Percentiles rank a stretch among this genome's conserved stretches.
Evolutionary conservation across 2,329 filamentous ascomycete species (phyloP).

Genomic region (Diaporthe vaccinii): DNA sequence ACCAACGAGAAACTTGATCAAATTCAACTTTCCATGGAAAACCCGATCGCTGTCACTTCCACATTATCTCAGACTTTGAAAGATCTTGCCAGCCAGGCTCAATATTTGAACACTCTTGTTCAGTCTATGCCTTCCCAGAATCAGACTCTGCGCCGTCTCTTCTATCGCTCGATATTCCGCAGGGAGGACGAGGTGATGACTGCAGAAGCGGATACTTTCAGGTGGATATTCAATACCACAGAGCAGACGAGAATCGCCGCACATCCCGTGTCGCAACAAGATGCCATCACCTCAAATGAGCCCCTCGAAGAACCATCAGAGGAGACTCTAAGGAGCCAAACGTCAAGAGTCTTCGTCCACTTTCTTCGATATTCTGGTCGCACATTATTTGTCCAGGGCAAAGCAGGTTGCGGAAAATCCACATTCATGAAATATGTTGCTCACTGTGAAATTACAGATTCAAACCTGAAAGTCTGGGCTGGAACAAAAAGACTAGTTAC

Average conservation of each 20-base stretch:
- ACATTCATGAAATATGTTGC: slow-evolving; percentile 37
- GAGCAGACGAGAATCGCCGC: neutral
- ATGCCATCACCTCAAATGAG: neutral
- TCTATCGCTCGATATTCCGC: slow-evolving; percentile 22
- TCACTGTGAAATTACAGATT: neutral
- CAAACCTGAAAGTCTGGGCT: slow-evolving; percentile 25
- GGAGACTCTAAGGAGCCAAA: neutral
- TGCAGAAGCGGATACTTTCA: slow-evolving; percentile 43
- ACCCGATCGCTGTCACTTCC: neutral
- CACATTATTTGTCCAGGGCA: slow-evolving; percentile 30
- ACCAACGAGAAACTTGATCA: slow-evolving; percentile 4
- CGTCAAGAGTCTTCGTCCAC: neutral
- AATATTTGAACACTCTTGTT: neutral
- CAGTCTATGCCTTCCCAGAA: neutral
- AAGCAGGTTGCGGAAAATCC: slow-evolving; percentile 38
- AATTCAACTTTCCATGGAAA: neutral
- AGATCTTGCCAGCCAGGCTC: neutral
- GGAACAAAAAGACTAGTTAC: slow-evolving; percentile 25
- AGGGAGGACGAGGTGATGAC: slow-evolving; percentile 35
- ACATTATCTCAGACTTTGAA: neutral
- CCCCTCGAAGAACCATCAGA: neutral
- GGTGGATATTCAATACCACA: slow-evolving; percentile 43
- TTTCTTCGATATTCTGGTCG: neutral
- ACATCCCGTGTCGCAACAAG: rapidly evolving
- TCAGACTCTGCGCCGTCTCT: slow-evolving; percentile 8